Evolutionary conservation across 2,329 filamentous ascomycete genomes (phyloP).

Genomic region (Penicillium hesseltinei): DNA sequence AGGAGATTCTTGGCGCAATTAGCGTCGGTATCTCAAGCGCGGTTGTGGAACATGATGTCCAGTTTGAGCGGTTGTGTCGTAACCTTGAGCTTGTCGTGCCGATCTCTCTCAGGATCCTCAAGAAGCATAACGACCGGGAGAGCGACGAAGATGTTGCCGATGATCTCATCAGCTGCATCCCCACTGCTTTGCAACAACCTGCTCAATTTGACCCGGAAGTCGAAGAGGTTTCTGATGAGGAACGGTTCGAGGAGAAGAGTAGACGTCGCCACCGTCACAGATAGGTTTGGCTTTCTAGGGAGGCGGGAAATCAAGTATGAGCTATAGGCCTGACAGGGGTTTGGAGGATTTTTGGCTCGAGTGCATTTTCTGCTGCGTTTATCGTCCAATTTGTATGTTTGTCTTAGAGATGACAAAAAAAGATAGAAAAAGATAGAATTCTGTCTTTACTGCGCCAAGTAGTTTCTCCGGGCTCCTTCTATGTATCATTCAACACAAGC

Average conservation of each 20-base stretch:
- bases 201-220: neutral
- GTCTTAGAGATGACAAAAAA: too few species aligned
- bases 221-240: neutral
- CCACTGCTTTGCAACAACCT: neutral
- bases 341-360: neutral
- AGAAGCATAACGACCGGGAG: neutral
- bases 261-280: neutral
- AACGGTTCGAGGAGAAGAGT: neutral
- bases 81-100: neutral
- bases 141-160: neutral
- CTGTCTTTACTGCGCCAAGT: too few species aligned
- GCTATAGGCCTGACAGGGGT: neutral
- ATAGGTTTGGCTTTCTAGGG: neutral
- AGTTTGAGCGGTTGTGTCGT: neutral
- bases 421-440: neutral
- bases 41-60: neutral
- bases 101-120: neutral
- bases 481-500: neutral
- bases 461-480: neutral
- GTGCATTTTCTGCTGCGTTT: neutral
- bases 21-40: neutral
- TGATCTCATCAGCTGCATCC: conserved; percentile 4
- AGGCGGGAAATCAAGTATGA: neutral
- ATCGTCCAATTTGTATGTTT: neutral
- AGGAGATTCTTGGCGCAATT: neutral